Evolutionary conservation across 192 early-diverging fungal species (phyloP).

Genomic region (Obelidium mucronatum): DNA sequence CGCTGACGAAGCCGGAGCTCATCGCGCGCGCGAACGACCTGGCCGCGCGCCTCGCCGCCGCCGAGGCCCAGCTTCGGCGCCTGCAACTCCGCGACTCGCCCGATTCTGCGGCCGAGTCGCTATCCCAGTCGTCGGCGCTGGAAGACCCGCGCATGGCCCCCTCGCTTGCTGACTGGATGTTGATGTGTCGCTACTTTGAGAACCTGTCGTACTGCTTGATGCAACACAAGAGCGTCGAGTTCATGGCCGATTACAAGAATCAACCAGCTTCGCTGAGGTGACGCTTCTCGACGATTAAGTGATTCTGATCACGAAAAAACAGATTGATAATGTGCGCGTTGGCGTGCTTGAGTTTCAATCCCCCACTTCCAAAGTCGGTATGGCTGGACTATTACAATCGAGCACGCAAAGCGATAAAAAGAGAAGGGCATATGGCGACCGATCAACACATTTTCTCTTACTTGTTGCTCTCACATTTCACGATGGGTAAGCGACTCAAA

Average conservation of each 20-base stretch:
- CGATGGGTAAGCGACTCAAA: background rate
- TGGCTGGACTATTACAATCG: background rate
- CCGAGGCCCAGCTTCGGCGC: background rate
- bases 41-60: background rate
- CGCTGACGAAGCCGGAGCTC: too few species aligned
- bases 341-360: background rate
- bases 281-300: too few species aligned
- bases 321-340: background rate
- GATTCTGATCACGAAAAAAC: background rate
- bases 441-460: background rate
- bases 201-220: background rate
- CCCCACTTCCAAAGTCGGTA: too few species aligned
- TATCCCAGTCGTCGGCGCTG: background rate
- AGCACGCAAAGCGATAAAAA: background rate
- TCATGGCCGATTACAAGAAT: background rate
- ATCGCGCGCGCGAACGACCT: background rate
- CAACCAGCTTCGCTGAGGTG: constrained; percentile 2
- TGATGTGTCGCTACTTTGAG: background rate
- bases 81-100: background rate
- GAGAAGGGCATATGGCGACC: background rate
- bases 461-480: background rate
- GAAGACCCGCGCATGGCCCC: background rate
- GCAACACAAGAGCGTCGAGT: background rate
- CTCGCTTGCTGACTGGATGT: background rate
- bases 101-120: too few species aligned